These are phyloP conservation scores for Penicillium tannophilum DNA, from an alignment of 495 filamentous ascomycete genomes.

Conservation along the genomic window DNA sequence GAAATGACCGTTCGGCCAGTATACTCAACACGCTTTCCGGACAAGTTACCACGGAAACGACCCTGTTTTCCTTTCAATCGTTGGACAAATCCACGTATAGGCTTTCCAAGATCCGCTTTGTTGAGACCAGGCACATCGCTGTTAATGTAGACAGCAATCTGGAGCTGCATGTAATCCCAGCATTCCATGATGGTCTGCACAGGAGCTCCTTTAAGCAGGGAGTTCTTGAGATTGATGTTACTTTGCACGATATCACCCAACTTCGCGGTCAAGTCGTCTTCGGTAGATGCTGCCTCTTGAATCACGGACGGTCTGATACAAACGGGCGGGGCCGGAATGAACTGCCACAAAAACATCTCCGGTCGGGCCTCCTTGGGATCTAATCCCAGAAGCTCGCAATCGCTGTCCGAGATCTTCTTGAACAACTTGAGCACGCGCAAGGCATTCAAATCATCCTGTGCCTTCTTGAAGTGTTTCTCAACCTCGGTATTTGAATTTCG, in stretches of 20 bases:
- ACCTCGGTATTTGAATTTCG: slow-evolving; percentile 74
- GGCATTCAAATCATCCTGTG: slow-evolving; percentile 91
- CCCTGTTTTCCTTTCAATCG: slow-evolving; percentile 96
- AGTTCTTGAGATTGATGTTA: slow-evolving; percentile 77
- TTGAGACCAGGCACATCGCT: slow-evolving; percentile 91
- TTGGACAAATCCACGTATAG: slow-evolving; percentile 91
- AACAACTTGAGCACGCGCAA: slow-evolving; percentile 87
- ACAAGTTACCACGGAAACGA: slow-evolving; percentile 93
- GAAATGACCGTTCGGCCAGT: slow-evolving; percentile 97
- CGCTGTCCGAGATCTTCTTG: slow-evolving; percentile 76
- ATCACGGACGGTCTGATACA: slow-evolving; percentile 91
- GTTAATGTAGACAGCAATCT: slow-evolving; percentile 97
- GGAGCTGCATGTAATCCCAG: slow-evolving; percentile 94
- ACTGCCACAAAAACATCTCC: slow-evolving; percentile 98
- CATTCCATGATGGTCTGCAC: slow-evolving; percentile 94
- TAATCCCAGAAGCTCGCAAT: slow-evolving; percentile 90
- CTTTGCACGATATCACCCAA: slow-evolving; percentile 91
- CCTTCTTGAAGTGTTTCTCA: slow-evolving; percentile 88
- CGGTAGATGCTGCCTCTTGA: slow-evolving; percentile 87
- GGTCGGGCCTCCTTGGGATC: slow-evolving; percentile 84
- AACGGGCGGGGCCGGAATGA: slow-evolving; percentile 88
- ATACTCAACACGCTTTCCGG: slow-evolving; percentile 98
- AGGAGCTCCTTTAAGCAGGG: slow-evolving; percentile 76
- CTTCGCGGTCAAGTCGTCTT: slow-evolving; percentile 95
- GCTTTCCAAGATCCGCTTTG: slow-evolving; percentile 71